Percentiles rank a stretch among this genome's conserved stretches.
Conservation (phyloP, 1,284 basidiomycete species). For the Cutaneotrichosporon sp. region DNA sequence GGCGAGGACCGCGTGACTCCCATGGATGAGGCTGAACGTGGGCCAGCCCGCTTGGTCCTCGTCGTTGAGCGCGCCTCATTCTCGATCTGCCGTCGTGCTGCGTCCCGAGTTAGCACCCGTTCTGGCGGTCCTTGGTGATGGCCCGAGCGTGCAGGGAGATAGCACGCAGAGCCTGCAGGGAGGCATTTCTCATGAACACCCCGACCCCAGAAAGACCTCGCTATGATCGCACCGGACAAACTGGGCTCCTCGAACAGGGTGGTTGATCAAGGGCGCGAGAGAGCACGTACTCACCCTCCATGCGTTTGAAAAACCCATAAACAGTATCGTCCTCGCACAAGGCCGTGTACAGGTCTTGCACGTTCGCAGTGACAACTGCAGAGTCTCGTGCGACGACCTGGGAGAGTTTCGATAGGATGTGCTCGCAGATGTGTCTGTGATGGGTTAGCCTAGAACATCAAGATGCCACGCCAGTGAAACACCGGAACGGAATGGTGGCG, state of each 20-base stretch:
- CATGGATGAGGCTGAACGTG: neutral
- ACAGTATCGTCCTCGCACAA: slow-evolving; percentile 81
- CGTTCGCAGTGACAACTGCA: slow-evolving; percentile 60
- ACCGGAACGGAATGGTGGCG: too few species aligned
- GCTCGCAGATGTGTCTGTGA: slow-evolving; percentile 58
- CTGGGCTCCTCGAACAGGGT: neutral
- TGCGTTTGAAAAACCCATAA: slow-evolving; percentile 74
- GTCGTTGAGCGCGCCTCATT: neutral
- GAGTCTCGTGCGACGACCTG: slow-evolving; percentile 78
- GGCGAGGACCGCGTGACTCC: neutral
- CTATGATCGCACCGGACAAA: too few species aligned
- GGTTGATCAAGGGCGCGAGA: neutral
- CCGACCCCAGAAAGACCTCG: too few species aligned
- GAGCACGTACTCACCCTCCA: slow-evolving; percentile 60
- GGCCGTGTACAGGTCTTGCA: slow-evolving; percentile 75
- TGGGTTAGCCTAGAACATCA: neutral
- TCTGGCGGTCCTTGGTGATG: too few species aligned
- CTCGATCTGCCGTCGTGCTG: neutral
- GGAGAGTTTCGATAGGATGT: slow-evolving; percentile 68
- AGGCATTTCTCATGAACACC: too few species aligned
- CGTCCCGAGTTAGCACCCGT: neutral
- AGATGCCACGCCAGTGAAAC: too few species aligned
- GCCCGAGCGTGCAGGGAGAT: neutral
- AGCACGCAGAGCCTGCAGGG: too few species aligned
- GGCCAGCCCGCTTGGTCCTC: slow-evolving; percentile 1